phyloP scores from a whole-genome alignment of 176 grass and related monocot species.

The Eremochloa ophiuroides region DNA sequence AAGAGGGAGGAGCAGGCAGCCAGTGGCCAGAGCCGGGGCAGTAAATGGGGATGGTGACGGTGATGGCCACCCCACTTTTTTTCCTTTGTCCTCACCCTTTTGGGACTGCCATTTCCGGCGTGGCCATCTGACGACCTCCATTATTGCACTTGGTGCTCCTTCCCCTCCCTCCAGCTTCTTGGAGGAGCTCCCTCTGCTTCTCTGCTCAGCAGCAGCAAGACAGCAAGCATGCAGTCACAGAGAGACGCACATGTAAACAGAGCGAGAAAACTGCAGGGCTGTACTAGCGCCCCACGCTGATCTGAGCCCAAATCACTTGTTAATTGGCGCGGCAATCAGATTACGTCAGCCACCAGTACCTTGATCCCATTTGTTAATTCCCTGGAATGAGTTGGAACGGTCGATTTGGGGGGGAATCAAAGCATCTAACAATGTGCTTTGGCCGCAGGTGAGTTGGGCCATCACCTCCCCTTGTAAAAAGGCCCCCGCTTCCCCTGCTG shows the following conservation, averaged over 20 bases:
- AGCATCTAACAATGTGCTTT: constrained; percentile 47
- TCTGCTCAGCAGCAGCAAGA: neutral
- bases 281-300: constrained; percentile 12
- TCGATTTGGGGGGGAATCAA: constrained; percentile 22
- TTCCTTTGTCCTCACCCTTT: constrained; percentile 53
- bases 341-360: constrained; percentile 17
- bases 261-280: neutral
- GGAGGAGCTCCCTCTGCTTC: neutral
- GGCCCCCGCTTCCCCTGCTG: neutral
- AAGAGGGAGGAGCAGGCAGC: neutral
- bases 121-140: constrained; percentile 55
- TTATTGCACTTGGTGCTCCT: constrained; percentile 43
- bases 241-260: neutral
- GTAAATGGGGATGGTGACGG: constrained; percentile 48
- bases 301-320: constrained; percentile 17
- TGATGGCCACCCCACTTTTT: constrained; percentile 29
- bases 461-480: neutral
- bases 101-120: constrained; percentile 62
- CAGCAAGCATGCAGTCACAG: neutral
- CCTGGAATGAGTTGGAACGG: constrained; percentile 11
- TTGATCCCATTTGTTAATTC: constrained; percentile 37
- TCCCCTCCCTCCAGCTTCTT: neutral
- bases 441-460: constrained; percentile 22
- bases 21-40: constrained; percentile 15
- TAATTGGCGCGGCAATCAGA: constrained; percentile 30